Evolutionary conservation across 2,329 filamentous ascomycete species (phyloP).

Genomic region (Tolypocladium pustulatum): DNA sequence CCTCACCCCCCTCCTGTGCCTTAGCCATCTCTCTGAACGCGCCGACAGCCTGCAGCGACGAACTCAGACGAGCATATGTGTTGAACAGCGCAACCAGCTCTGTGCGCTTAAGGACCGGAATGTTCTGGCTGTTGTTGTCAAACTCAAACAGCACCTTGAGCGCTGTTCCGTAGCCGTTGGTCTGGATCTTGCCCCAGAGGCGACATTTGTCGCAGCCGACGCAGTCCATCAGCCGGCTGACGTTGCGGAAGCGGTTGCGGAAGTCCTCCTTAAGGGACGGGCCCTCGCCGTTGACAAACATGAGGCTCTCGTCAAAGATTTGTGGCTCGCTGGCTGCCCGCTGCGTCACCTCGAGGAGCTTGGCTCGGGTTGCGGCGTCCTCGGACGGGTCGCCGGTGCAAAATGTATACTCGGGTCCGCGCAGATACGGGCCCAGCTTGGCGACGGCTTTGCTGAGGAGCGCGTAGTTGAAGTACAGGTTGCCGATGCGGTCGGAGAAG

Average conservation of each 20-base stretch:
- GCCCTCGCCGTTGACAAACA: slow-evolving; percentile 76
- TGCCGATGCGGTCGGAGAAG: slow-evolving; percentile 84
- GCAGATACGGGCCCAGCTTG: slow-evolving; percentile 75
- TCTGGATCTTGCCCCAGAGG: slow-evolving; percentile 95
- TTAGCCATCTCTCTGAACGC: slow-evolving; percentile 54
- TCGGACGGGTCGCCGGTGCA: slow-evolving; percentile 77
- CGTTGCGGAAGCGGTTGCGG: slow-evolving; percentile 91
- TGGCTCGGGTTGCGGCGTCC: slow-evolving; percentile 68
- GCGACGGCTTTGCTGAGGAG: slow-evolving; percentile 84
- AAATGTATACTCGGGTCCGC: slow-evolving; percentile 65
- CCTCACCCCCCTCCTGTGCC: slow-evolving; percentile 11
- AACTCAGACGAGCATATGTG: slow-evolving; percentile 78
- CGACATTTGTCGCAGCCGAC: slow-evolving; percentile 98
- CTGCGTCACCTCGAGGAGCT: slow-evolving; percentile 67
- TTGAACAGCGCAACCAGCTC: slow-evolving; percentile 94
- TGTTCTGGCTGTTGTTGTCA: slow-evolving; percentile 54
- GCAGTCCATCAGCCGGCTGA: slow-evolving; percentile 95
- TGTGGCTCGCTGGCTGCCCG: slow-evolving; percentile 58
- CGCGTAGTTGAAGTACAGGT: slow-evolving; percentile 98
- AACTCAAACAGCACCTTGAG: slow-evolving; percentile 95
- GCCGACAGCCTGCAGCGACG: slow-evolving; percentile 65
- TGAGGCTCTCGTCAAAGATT: slow-evolving; percentile 89
- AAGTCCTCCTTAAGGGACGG: slow-evolving; percentile 91
- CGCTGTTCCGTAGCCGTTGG: slow-evolving; percentile 86
- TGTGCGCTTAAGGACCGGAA: slow-evolving; percentile 69